Conservation (phyloP, 352 stramenopile species). For the Paralagenidium karlingii region DNA sequence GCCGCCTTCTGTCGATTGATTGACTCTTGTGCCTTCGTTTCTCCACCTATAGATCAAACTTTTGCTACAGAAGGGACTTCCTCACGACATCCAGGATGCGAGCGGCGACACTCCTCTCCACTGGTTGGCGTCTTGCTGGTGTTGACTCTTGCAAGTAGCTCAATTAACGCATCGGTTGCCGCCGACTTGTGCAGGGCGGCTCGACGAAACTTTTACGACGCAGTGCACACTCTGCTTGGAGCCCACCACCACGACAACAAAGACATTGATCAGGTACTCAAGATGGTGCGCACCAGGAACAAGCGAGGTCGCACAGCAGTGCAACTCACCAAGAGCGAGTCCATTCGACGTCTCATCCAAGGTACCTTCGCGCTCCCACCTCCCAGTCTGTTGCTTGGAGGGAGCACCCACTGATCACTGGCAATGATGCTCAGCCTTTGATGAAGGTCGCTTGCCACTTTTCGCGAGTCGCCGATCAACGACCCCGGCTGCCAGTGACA, state of each 20-base stretch:
- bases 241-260: conserved; percentile 18
- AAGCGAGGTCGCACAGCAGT: conserved; percentile 25
- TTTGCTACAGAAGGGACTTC: conserved; percentile 26
- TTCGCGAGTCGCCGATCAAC: too few relatives aligned
- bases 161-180: not conserved
- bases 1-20: too few relatives aligned
- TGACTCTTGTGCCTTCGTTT: too few relatives aligned
- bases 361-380: too few relatives aligned
- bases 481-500: too few relatives aligned
- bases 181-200: conserved; percentile 26
- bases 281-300: conserved; percentile 26
- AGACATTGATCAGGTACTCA: conserved; percentile 13
- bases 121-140: conserved; percentile 17
- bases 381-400: too few relatives aligned
- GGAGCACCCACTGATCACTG: too few relatives aligned
- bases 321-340: conserved; percentile 24
- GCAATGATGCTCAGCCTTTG: too few relatives aligned
- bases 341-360: conserved; percentile 24
- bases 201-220: conserved; percentile 43
- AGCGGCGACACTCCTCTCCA: conserved; percentile 48
- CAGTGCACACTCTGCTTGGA: conserved; percentile 29
- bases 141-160: not conserved
- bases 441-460: conserved; percentile 21
- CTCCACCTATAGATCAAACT: conserved; percentile 21
- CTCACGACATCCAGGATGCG: conserved; percentile 23